phyloP scores from a whole-genome alignment of 2,329 filamentous ascomycete genomes.

The Cercospora sp. region DNA sequence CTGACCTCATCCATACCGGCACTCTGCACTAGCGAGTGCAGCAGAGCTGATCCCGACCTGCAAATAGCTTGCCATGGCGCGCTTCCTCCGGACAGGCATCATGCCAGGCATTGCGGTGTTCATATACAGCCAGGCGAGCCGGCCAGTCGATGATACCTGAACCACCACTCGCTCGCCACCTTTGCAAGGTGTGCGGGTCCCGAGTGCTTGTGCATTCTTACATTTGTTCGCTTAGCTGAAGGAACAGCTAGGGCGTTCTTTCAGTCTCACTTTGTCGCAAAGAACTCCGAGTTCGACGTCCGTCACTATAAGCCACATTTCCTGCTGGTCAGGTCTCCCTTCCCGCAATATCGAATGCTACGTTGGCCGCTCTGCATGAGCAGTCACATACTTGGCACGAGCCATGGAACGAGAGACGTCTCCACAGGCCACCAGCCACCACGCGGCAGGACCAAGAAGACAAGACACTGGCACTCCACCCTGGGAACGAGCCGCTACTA shows the following conservation, averaged over 20 bases:
- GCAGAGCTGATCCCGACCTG: background rate
- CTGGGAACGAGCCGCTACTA: slow-evolving; percentile 5
- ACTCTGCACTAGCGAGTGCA: background rate
- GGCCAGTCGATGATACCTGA: background rate
- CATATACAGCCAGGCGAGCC: background rate
- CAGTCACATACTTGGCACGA: background rate
- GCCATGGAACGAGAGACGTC: background rate
- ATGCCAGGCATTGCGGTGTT: background rate
- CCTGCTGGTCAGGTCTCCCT: background rate
- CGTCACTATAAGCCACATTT: background rate
- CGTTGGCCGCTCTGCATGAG: background rate
- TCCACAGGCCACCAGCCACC: background rate
- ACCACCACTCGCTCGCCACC: background rate
- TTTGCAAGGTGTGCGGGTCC: background rate
- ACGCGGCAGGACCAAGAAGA: background rate
- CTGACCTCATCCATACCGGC: background rate
- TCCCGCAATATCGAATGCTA: background rate
- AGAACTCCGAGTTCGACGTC: background rate
- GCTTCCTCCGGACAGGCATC: background rate
- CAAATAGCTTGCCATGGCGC: background rate
- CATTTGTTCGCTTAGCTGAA: background rate
- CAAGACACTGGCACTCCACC: slow-evolving; percentile 2
- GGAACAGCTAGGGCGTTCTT: background rate
- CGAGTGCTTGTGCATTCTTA: background rate
- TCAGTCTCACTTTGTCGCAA: background rate